A percentile compares a stretch with the other conserved stretches of the same genome.
phyloP scores from a whole-genome alignment of 2,329 filamentous ascomycete genomes.

The Apiospora marii region DNA sequence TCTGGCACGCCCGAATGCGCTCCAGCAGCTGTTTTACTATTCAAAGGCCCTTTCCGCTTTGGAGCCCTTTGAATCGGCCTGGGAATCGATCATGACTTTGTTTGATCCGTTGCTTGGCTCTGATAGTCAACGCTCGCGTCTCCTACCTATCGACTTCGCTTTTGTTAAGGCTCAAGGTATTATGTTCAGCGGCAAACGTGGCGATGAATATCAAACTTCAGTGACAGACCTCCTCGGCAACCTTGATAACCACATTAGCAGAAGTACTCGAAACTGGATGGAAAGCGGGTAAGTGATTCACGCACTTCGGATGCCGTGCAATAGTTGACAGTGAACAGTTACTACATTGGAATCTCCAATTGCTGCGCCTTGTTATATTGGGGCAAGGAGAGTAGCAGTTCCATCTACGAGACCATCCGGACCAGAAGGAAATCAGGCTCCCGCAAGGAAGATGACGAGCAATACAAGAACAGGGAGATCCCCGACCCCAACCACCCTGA shows the following conservation, averaged over 20 bases:
- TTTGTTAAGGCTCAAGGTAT: constrained; percentile 72
- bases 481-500: constrained; percentile 30
- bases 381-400: constrained; percentile 54
- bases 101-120: constrained; percentile 65
- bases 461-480: constrained; percentile 31
- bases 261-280: constrained; percentile 59
- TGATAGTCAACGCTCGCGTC: constrained; percentile 41
- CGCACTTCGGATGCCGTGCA: neutral
- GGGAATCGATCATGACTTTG: constrained; percentile 74
- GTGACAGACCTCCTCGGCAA: constrained; percentile 58
- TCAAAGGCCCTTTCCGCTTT: constrained; percentile 73
- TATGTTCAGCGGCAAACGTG: constrained; percentile 62
- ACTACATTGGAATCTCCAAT: constrained; percentile 66
- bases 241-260: constrained; percentile 65
- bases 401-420: constrained; percentile 51
- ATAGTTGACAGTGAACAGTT: constrained; percentile 46
- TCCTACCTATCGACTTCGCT: constrained; percentile 59
- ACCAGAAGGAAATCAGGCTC: constrained; percentile 43
- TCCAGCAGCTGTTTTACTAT: constrained; percentile 79
- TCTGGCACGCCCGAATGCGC: constrained; percentile 71
- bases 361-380: constrained; percentile 62
- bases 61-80: constrained; percentile 71
- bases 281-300: constrained; percentile 47
- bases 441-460: too few species aligned
- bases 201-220: constrained; percentile 55